Evolutionary conservation across 768 basidiomycete species (phyloP).

Genomic region (Tephrocybe rancida): DNA sequence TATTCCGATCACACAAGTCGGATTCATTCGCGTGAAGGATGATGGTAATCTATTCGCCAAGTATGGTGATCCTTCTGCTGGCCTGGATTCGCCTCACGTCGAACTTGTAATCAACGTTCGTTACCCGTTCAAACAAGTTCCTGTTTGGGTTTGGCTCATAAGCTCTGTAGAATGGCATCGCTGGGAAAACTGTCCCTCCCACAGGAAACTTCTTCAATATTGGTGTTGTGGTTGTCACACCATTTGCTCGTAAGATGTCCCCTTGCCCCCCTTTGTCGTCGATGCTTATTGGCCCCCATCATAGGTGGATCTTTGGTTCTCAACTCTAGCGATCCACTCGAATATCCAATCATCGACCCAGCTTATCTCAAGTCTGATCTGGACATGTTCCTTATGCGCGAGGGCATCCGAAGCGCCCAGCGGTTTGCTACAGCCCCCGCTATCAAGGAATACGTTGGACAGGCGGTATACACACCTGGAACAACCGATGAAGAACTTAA

Average conservation of each 20-base stretch:
- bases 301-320: conserved; percentile 26
- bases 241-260: conserved; percentile 16
- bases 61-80: not conserved
- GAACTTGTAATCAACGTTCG: not conserved
- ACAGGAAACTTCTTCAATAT: conserved; percentile 6
- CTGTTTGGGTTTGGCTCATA: too few species aligned
- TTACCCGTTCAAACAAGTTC: too few species aligned
- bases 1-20: not conserved
- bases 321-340: conserved; percentile 40
- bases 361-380: conserved; percentile 21
- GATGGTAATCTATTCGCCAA: too few species aligned
- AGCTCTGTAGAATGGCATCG: conserved; percentile 5
- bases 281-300: too few species aligned
- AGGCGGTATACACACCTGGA: not conserved
- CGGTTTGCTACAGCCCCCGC: conserved; percentile 16
- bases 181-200: conserved; percentile 4
- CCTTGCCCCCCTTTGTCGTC: not conserved
- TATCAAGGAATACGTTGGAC: too few species aligned
- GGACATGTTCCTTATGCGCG: conserved; percentile 24
- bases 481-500: conserved; percentile 31
- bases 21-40: conserved; percentile 9
- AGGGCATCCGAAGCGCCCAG: conserved; percentile 20
- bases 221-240: not conserved
- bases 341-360: conserved; percentile 41
- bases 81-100: not conserved